A percentile compares a stretch with the other conserved stretches of the same genome.
Conservation (phyloP, 2,329 filamentous ascomycete genomes). For the Talaromyces sp. region DNA sequence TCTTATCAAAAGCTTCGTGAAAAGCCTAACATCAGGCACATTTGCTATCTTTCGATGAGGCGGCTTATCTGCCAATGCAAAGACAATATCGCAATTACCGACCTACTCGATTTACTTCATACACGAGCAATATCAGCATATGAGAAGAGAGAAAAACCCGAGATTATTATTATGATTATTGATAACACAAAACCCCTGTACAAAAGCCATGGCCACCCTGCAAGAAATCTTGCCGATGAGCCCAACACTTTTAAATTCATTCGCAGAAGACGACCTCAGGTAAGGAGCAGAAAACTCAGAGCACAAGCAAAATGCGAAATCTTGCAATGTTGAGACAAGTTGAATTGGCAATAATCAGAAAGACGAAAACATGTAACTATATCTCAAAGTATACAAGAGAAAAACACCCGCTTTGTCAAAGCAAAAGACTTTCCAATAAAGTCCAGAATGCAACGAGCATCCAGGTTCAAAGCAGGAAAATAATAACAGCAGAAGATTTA, state of each 20-base stretch:
- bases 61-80: no score
- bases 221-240: constrained; percentile 2
- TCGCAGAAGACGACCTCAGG: not conserved
- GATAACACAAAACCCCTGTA: constrained; percentile 1
- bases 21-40: no score
- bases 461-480: constrained; percentile 21
- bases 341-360: not conserved
- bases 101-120: not conserved
- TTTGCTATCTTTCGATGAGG: no score
- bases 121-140: not conserved
- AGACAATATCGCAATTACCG: no score
- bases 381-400: not conserved
- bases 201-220: not conserved
- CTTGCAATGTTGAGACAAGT: not conserved
- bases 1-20: not conserved
- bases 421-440: not conserved
- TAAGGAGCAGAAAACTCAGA: not conserved
- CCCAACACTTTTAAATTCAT: not conserved
- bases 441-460: not conserved
- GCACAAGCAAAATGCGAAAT: not conserved
- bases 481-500: constrained; percentile 18
- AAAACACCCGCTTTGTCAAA: not conserved
- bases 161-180: constrained; percentile 13
- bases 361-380: not conserved
- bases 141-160: not conserved